phyloP scores from a whole-genome alignment of 352 stramenopile genomes.

The Pythium phragmitis region DNA sequence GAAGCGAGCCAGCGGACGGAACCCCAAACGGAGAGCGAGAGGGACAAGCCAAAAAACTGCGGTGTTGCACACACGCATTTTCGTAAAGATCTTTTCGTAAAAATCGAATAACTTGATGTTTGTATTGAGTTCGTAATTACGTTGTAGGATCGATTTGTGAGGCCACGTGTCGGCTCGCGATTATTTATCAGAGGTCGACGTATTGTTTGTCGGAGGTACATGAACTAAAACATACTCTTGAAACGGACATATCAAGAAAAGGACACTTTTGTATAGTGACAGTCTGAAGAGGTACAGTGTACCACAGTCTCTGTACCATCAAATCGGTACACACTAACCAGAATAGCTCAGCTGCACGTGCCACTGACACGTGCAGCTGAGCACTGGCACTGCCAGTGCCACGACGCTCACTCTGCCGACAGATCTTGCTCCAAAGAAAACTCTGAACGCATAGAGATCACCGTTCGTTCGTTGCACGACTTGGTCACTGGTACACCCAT shows the following conservation, averaged over 20 bases:
- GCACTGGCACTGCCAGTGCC: too few relatives aligned
- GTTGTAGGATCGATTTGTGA: not conserved
- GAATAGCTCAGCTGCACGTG: too few relatives aligned
- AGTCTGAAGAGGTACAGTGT: not conserved
- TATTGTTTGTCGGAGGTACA: constrained; percentile 8
- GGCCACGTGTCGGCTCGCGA: constrained; percentile 26
- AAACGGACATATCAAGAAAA: too few relatives aligned
- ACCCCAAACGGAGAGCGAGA: constrained; percentile 4
- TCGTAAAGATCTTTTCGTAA: constrained; percentile 20
- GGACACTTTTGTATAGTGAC: too few relatives aligned
- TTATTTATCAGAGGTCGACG: constrained; percentile 1
- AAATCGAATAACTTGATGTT: constrained; percentile 19
- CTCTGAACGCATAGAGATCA: too few relatives aligned
- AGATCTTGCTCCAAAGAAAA: too few relatives aligned
- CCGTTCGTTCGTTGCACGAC: too few relatives aligned
- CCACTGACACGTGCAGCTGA: too few relatives aligned
- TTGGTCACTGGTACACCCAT: too few relatives aligned
- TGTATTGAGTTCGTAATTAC: constrained; percentile 23
- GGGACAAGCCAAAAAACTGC: constrained; percentile 4
- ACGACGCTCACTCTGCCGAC: too few relatives aligned
- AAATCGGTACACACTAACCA: not conserved
- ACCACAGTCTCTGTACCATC: not conserved
- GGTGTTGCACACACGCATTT: constrained; percentile 18
- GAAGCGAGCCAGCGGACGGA: not conserved
- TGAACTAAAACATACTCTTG: too few relatives aligned